Base-by-base conservation (phyloP, 2,329 filamentous ascomycete genomes). In the Aspergillus bombycis region DNA sequence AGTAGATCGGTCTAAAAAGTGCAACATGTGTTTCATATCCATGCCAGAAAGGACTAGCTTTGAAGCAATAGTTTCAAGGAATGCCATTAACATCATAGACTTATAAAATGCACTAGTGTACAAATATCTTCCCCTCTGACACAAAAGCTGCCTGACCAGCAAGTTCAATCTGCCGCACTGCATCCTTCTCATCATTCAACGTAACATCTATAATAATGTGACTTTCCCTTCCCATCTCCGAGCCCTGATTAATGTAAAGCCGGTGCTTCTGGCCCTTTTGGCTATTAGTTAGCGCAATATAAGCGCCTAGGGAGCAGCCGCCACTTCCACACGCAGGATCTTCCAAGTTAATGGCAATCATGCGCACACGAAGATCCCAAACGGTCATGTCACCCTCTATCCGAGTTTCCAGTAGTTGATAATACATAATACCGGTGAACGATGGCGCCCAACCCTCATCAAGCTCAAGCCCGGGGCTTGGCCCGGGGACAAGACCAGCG, bases 271-370 rank as follows among this genome's bases (percentile, higher is more conserved):
- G 56, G 11, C 60, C 32, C 54, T 57, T 45, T 23, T 65, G 74
- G 30, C 70, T 71, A 53, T 76, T 75, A 41, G 74, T 68, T 41
- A 83, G 70, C 8, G 82, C 80, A 60, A 89, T 76, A 67, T 84
- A 88, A 63, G 80, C 77, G 10, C 78, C 78, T 62, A 90, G 74
- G 14, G 83, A 82, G 66, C 81, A 82, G 4, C 86, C 85, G 26
- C 87, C 88, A 59, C 84, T 86, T 1, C 87, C 88, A 1, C 87
- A 89, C 0, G 87, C 88, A 2, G 88, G 85, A 70, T 89, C 88
- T 72, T 90, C 88, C 36, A 83, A 72, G 68, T 63, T 45, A 21
- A 67, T 63, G 2, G 67, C 69, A n/a, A 76, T 69, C 73, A 76
- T 75, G 38, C 75, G 68, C 10, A 69, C 67, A 43, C 71, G 68